phyloP scores from a whole-genome alignment of 352 stramenopile species.

The Globisporangium rhizosaccharum region DNA sequence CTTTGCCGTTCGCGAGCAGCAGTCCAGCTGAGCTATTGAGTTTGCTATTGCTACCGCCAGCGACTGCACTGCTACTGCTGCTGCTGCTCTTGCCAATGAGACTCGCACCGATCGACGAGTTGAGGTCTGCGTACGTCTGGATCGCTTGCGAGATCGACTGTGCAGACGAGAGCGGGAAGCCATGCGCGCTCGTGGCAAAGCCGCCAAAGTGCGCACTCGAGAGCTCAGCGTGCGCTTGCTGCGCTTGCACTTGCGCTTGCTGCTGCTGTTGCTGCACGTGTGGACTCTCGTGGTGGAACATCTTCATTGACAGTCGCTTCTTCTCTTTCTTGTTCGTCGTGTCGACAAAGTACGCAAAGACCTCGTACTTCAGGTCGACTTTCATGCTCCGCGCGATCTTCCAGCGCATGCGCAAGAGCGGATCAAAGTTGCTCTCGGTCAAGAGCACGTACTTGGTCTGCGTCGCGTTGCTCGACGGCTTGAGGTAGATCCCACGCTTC shows the following conservation, averaged over 20 bases:
- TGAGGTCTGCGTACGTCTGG: conserved; percentile 41
- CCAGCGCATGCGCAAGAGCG: conserved; percentile 60
- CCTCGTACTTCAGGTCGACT: conserved; percentile 74
- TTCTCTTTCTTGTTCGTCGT: conserved; percentile 56
- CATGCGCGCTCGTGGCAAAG: background rate
- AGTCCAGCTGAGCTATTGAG: background rate
- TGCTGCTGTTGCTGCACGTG: conserved; percentile 12
- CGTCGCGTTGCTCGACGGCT: conserved; percentile 65
- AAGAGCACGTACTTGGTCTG: conserved; percentile 77
- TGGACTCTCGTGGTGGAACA: conserved; percentile 38
- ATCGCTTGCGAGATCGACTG: conserved; percentile 19
- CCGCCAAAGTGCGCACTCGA: background rate
- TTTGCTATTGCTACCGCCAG: conserved; percentile 17
- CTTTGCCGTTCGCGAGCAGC: conserved; percentile 14
- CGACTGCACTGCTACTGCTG: background rate
- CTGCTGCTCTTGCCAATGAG: conserved; percentile 19
- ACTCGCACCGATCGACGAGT: conserved; percentile 16
- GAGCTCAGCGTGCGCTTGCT: background rate
- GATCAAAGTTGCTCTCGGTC: conserved; percentile 70
- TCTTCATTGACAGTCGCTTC: conserved; percentile 58
- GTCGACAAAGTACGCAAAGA: conserved; percentile 80
- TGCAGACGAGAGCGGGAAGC: conserved; percentile 22
- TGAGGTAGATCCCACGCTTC: conserved; percentile 66
- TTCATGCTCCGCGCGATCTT: conserved; percentile 79
- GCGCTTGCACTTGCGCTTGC: background rate